Evolutionary conservation across 1,284 basidiomycete species (phyloP).

Genomic region (Ceratobasidium sp.): DNA sequence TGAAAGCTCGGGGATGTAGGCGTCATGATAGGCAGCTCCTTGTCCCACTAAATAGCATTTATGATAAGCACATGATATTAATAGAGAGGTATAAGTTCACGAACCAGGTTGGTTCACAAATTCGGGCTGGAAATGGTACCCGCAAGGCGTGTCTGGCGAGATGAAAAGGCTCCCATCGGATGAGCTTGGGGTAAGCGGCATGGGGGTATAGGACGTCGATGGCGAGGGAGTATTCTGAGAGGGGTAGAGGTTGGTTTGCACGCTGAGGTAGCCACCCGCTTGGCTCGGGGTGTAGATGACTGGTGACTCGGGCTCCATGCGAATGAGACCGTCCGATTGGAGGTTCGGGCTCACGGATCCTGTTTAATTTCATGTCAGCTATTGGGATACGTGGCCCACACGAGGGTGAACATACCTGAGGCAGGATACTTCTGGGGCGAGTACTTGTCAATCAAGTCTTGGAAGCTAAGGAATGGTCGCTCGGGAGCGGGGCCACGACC

Average conservation of each 20-base stretch:
- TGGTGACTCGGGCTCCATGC: constrained; percentile 28
- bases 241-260: constrained; percentile 6
- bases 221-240: constrained; percentile 8
- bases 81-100: not conserved
- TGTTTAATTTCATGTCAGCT: constrained; percentile 4
- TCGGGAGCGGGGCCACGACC: constrained; percentile 24
- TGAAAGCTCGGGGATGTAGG: not conserved
- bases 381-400: not conserved
- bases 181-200: constrained; percentile 12
- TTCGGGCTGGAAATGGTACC: not conserved
- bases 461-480: constrained; percentile 21
- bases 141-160: constrained; percentile 1
- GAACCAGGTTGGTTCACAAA: constrained; percentile 22
- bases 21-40: not conserved
- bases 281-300: constrained; percentile 4
- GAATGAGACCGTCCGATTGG: constrained; percentile 8
- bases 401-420: not conserved
- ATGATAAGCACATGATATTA: constrained; percentile 3
- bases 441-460: constrained; percentile 26
- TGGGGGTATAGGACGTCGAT: constrained; percentile 2
- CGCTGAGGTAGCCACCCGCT: constrained; percentile 6
- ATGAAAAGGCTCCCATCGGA: constrained; percentile 3
- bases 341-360: not conserved
- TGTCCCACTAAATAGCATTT: not conserved
- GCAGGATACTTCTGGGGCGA: not conserved